These are phyloP conservation scores for Eucalyptus melliodora DNA, from an alignment of 345 rosid species.

Conservation along the genomic window DNA sequence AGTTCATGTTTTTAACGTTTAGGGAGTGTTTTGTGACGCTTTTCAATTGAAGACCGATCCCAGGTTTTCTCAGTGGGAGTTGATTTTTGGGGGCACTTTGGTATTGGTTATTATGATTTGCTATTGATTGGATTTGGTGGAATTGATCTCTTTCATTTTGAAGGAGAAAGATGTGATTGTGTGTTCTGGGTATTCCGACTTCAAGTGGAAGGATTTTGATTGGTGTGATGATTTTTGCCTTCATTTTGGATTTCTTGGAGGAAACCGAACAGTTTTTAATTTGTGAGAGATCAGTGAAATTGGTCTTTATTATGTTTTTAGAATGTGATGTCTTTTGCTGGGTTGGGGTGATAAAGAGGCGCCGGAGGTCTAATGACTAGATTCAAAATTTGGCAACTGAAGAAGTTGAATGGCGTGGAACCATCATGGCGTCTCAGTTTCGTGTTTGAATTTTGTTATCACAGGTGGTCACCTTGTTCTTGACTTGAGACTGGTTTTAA, in stretches of 20 bases:
- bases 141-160: background rate
- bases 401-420: background rate
- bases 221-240: background rate
- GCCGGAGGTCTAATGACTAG: background rate
- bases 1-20: background rate
- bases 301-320: background rate
- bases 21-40: background rate
- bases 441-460: background rate
- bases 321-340: background rate
- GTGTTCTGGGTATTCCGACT: background rate
- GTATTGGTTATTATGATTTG: background rate
- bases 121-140: background rate
- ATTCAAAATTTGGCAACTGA: background rate
- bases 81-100: background rate
- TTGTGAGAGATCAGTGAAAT: background rate
- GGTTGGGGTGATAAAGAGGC: background rate
- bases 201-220: background rate
- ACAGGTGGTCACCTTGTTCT: background rate
- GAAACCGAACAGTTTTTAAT: background rate
- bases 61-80: background rate
- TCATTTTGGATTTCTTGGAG: background rate
- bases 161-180: background rate
- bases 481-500: background rate
- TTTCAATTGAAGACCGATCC: background rate
- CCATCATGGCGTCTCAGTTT: background rate